phyloP scores from a whole-genome alignment of 2,329 filamentous ascomycete genomes.

The Hymenotorrendiella dingleyae region DNA sequence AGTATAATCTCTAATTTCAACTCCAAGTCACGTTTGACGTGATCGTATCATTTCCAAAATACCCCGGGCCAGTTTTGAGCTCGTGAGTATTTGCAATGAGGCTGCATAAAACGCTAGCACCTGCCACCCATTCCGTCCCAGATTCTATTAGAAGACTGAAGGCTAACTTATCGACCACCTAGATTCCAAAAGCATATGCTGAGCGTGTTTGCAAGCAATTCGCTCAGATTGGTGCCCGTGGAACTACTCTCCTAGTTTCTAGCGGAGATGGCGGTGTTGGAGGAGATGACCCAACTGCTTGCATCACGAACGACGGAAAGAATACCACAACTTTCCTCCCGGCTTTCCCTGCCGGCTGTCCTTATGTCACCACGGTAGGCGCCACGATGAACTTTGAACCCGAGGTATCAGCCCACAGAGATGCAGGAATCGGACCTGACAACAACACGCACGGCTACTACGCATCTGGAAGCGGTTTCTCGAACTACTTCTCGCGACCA shows the following conservation, averaged over 20 bases:
- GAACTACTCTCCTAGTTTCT: slow-evolving; percentile 44
- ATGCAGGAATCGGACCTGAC: slow-evolving; percentile 28
- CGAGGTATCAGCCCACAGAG: slow-evolving; percentile 29
- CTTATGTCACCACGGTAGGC: slow-evolving; percentile 24
- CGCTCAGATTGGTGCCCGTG: slow-evolving; percentile 46
- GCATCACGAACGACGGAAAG: slow-evolving; percentile 49
- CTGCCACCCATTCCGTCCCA: too few species aligned
- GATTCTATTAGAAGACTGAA: too few species aligned
- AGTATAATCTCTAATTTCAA: too few species aligned
- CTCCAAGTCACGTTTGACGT: too few species aligned
- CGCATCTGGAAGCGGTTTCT: slow-evolving; percentile 42
- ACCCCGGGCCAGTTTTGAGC: too few species aligned
- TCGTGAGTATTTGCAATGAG: too few species aligned
- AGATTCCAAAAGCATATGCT: slow-evolving; percentile 47
- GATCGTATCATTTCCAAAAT: too few species aligned
- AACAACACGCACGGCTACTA: slow-evolving; percentile 24
- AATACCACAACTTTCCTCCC: slow-evolving; percentile 49
- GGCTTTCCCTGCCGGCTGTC: slow-evolving; percentile 45
- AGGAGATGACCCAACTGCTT: slow-evolving; percentile 33
- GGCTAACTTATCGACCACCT: too few species aligned
- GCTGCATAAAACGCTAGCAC: too few species aligned
- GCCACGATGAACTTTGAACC: slow-evolving; percentile 19
- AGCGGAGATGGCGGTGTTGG: slow-evolving; percentile 47
- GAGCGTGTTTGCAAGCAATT: slow-evolving; percentile 46
- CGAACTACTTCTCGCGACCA: slow-evolving; percentile 27